These are phyloP conservation scores for Pyrenula aspistea DNA, from an alignment of 495 filamentous ascomycete species.

Conservation along the genomic window DNA sequence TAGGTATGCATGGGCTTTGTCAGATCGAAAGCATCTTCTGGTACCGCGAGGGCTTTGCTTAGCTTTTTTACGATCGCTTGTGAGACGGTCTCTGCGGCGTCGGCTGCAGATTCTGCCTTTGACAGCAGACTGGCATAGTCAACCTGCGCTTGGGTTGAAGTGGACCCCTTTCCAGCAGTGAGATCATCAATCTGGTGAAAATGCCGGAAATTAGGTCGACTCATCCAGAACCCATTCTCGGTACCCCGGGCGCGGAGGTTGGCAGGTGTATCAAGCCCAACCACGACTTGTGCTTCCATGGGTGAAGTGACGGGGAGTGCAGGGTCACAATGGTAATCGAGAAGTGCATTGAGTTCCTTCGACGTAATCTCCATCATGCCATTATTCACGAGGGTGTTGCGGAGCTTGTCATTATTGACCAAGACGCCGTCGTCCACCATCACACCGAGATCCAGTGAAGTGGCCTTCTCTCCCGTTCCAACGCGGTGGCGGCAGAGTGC, in stretches of 20 bases:
- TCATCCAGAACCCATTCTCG: neutral
- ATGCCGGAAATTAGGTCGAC: neutral
- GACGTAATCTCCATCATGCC: conserved; percentile 6
- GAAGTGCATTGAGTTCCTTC: conserved; percentile 19
- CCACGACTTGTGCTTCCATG: conserved; percentile 11
- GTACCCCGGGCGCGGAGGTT: neutral
- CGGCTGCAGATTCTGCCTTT: conserved; percentile 10
- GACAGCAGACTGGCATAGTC: conserved; percentile 4
- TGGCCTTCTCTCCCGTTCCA: conserved; percentile 3
- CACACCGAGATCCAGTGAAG: conserved; percentile 10
- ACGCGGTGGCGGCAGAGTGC: conserved; percentile 10
- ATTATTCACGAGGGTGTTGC: neutral
- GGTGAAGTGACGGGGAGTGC: conserved; percentile 4
- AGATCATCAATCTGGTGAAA: neutral
- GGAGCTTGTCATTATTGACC: conserved; percentile 1
- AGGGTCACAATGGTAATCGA: conserved; percentile 21
- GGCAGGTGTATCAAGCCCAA: neutral
- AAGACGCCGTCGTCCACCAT: conserved; percentile 4
- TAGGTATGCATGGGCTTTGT: conserved; percentile 16
- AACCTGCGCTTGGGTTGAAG: neutral
- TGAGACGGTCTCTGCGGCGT: conserved; percentile 15
- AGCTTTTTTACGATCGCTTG: conserved; percentile 14
- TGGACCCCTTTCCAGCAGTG: neutral
- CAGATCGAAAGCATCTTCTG: conserved; percentile 27
- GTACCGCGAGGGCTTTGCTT: conserved; percentile 14